A percentile compares a stretch with the other conserved stretches of the same genome.
These are phyloP conservation scores for Lentithecium fluviatile DNA, from an alignment of 495 filamentous ascomycete species.

Conservation along the genomic window DNA sequence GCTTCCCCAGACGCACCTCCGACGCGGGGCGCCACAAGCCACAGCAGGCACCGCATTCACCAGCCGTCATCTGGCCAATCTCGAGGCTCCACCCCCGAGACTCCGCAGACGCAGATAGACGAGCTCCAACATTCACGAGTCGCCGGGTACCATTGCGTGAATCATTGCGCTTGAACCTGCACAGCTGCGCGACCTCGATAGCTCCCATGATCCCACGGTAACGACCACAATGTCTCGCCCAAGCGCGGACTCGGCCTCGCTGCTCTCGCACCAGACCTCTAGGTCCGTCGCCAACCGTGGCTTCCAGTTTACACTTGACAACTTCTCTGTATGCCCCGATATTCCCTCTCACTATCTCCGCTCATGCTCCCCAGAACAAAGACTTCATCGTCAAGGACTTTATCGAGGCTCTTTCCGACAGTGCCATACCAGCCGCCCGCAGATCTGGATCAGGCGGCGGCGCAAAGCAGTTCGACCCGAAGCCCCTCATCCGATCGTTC, in stretches of 20 bases:
- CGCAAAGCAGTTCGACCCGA: constrained; percentile 79
- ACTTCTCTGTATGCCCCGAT: constrained; percentile 60
- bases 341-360: not conserved
- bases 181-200: too few species aligned
- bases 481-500: constrained; percentile 93
- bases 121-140: not conserved
- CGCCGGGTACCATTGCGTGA: not conserved
- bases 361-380: constrained; percentile 47
- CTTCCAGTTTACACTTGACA: constrained; percentile 78
- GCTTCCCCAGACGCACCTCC: not conserved
- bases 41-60: constrained; percentile 5
- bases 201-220: constrained; percentile 19
- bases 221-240: constrained; percentile 31
- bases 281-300: constrained; percentile 49
- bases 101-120: not conserved
- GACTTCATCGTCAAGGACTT: constrained; percentile 99
- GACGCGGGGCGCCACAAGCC: constrained; percentile 26
- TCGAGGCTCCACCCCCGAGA: not conserved
- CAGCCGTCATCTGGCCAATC: not conserved
- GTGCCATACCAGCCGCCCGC: constrained; percentile 68
- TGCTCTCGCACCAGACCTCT: constrained; percentile 32
- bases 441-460: constrained; percentile 59
- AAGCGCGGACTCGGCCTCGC: constrained; percentile 34
- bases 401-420: constrained; percentile 87
- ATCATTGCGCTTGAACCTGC: too few species aligned